Evolutionary conservation across 306 rosid genomes (phyloP), one percentile per base, ranked within the genome.

Genomic region (Glycine soja): DNA sequence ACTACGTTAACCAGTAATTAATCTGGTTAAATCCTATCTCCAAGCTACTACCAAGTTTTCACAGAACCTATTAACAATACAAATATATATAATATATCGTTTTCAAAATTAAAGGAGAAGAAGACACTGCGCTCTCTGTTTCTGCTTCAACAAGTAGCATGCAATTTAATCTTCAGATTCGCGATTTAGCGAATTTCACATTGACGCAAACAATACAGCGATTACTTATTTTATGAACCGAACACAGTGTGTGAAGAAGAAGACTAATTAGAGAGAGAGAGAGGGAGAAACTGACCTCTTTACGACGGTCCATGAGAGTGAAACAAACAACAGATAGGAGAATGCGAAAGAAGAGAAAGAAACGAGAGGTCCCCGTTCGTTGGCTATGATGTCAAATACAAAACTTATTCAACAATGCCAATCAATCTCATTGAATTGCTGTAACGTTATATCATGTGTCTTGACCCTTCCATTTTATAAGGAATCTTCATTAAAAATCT

Each of bases 241-340:
- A 24, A 24, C 30, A 24, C 30, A 24, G 30, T 24, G 30, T 24
- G 30, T 24, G 30, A 24, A 24, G 30, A 19, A 19, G 24, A 24
- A 24, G 30, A 24, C 30, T 24, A 24, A 24, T 24, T 24, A 24
- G 30, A 24, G 30, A 24, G 30, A 19, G 24, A 24, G 30, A 2
- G 8, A 42, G n/a, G 73, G 34, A n/a, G 73, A 65, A 52, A 81
- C 63, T 15, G 30, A 92, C 98, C 93, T 94, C 92, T 88, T 92
- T 94, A 15, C 91, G 96, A 88, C 88, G 84, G 74, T 92, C 96
- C 98, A 94, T 94, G 81, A 48, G 75, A 42, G 9, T 8, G 43
- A 36, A 36, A 4, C 40, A 47, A 58, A 7, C 16, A 58, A 59
- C 3, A 45, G 45, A 6, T 30, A 43, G 36, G 40, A 15, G 3